Conservation (phyloP, 2,329 filamentous ascomycete species). For the Penicillium sp. region DNA sequence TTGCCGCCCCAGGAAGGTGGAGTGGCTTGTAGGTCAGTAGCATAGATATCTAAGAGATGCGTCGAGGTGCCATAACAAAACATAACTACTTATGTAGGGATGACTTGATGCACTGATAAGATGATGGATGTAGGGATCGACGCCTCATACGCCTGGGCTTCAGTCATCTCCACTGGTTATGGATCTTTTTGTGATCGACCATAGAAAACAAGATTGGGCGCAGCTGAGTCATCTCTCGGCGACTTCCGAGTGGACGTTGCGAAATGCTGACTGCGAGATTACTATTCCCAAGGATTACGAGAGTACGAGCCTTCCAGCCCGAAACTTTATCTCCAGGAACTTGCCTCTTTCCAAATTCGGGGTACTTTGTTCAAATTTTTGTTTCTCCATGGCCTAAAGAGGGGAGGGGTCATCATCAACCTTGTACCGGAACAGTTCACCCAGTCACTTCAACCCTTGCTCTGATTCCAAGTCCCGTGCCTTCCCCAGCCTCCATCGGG, state of each 20-base stretch:
- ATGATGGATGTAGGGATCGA: background rate
- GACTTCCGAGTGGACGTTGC: too few relatives aligned
- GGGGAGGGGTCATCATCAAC: background rate
- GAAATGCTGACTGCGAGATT: too few relatives aligned
- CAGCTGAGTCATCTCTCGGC: conserved; percentile 22
- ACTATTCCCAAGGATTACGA: background rate
- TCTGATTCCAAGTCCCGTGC: background rate
- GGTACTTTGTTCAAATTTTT: background rate
- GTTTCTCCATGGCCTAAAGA: conserved; percentile 6
- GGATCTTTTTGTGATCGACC: conserved; percentile 10
- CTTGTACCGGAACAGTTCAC: background rate
- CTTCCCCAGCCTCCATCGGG: background rate
- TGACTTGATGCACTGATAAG: background rate
- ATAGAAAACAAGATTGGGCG: conserved; percentile 26
- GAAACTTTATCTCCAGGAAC: conserved; percentile 3
- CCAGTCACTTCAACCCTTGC: background rate
- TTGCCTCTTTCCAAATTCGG: background rate
- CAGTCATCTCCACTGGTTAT: background rate
- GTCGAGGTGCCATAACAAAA: background rate
- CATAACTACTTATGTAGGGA: background rate
- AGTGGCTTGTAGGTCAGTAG: background rate
- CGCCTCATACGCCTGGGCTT: background rate
- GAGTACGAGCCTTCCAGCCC: background rate
- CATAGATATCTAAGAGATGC: background rate
- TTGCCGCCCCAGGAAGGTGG: background rate